Evolutionary conservation across 768 basidiomycete species (phyloP), one percentile per base, ranked within the genome.

Genomic region (Pisolithus orientalis): DNA sequence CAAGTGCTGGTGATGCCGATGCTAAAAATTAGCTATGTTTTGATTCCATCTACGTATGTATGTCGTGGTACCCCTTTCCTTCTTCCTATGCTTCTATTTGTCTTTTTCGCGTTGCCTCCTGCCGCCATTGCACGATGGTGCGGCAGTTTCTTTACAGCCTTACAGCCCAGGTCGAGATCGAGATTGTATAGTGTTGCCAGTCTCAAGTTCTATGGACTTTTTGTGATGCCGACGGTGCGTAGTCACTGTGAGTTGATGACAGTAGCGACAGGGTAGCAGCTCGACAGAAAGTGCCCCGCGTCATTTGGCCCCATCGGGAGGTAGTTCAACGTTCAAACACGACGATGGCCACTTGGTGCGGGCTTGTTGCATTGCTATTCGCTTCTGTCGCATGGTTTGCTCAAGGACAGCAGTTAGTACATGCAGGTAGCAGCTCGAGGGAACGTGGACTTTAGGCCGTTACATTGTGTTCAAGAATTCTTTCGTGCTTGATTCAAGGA

Each of bases 11-110:
- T 53, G 44, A 54, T 51, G 45, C 44, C 42, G 13, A 5, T 5
- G 34, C 34, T 34, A 34, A 39, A 50, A 47, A 53, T 57, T 62
- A 50, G 50, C 54, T 54, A 50, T 50, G 47, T 63, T 42, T 53
- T 28, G 39, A 40, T 57, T 21, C 48, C 24, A 55, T 47, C 39
- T 46, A 21, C 57, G 55, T 66, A 55, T 62, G 60, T 68, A 61
- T 38, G 51, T 52, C 32, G 4, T 52, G 27, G 31, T 58, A 47
- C 42, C 58, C 27, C 16, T 44, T 44, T 13, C 11, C 13, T 34
- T 4, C 32, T 34, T 14, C 13, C 34, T 13, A 14, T 34, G 34
- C 34, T 14, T 11, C 34, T 34, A 11, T 34, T 14, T 34, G 34
- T 34, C 34, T 32, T 57, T 43, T 44, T 47, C 28, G 27, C 11